Percentiles rank a stretch among this genome's conserved stretches.
phyloP scores from a whole-genome alignment of 345 rosid genomes.

The Cardamine chenopodiifolia region DNA sequence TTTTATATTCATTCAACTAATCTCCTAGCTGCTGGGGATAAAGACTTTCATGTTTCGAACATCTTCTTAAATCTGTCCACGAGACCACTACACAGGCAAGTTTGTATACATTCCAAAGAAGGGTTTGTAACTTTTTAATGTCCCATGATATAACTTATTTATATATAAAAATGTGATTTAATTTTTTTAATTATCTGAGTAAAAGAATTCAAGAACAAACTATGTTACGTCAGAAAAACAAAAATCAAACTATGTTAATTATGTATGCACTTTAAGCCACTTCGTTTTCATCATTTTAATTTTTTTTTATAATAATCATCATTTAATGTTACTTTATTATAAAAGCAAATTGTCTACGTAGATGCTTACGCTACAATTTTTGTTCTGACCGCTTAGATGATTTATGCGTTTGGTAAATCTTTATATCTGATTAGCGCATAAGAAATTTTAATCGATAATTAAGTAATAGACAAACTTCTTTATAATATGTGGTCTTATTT shows the following conservation, averaged over 20 bases:
- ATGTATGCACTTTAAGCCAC: not conserved
- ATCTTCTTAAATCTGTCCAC: conserved; percentile 4
- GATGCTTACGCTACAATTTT: not conserved
- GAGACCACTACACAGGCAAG: not conserved
- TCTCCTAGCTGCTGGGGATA: conserved; percentile 14
- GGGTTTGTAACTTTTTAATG: not conserved
- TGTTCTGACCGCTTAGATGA: not conserved
- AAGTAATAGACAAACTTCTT: not conserved
- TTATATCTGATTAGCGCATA: not conserved
- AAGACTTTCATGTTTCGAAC: conserved; percentile 2
- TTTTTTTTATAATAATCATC: not conserved
- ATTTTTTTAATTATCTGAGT: not conserved
- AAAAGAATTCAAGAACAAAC: not conserved
- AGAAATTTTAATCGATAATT: not conserved
- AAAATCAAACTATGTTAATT: not conserved
- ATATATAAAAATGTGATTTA: not conserved
- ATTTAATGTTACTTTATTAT: not conserved
- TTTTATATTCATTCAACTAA: conserved; percentile 1
- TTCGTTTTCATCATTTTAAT: not conserved
- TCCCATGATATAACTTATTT: not conserved
- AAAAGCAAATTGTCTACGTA: not conserved
- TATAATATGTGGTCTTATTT: conserved; percentile 2
- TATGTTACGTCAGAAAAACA: not conserved
- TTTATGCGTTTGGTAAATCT: not conserved
- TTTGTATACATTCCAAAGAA: not conserved